A percentile compares a stretch with the other conserved stretches of the same genome.
These are phyloP conservation scores for Saccharomyces hybrid DNA, from an alignment of 1,139 yeast species.

Conservation along the genomic window DNA sequence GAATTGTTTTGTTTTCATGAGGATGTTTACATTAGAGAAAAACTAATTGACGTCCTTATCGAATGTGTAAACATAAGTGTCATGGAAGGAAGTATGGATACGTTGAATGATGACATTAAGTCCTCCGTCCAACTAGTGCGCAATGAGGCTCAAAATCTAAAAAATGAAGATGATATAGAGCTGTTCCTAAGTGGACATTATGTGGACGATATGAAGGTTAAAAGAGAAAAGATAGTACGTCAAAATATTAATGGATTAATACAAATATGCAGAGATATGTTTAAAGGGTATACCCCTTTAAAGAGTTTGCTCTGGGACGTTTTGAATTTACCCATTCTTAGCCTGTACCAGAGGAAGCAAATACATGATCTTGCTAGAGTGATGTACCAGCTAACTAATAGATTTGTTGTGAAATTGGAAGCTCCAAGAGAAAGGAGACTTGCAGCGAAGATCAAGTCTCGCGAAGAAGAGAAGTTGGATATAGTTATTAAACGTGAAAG, in stretches of 20 bases:
- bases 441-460: conserved; percentile 41
- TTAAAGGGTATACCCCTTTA: conserved; percentile 57
- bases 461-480: conserved; percentile 19
- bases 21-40: conserved; percentile 45
- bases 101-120: conserved; percentile 65
- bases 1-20: conserved; percentile 50
- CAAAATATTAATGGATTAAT: conserved; percentile 41
- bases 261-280: conserved; percentile 57
- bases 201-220: conserved; percentile 37
- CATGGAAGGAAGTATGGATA: conserved; percentile 1
- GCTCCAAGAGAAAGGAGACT: conserved; percentile 65
- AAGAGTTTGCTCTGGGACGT: conserved; percentile 59
- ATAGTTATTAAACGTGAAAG: conserved; percentile 33
- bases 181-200: conserved; percentile 44
- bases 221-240: conserved; percentile 43
- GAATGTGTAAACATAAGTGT: conserved; percentile 38
- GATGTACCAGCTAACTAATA: conserved; percentile 56
- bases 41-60: conserved; percentile 43
- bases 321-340: conserved; percentile 53
- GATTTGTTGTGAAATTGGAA: conserved; percentile 52
- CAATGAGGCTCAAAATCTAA: conserved; percentile 2
- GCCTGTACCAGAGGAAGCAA: conserved; percentile 53
- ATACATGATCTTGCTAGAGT: conserved; percentile 61
- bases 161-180: conserved; percentile 4
- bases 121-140: conserved; percentile 20